Base-by-base conservation (phyloP, 116 monocot genomes). In the Phalaenopsis hybrid region DNA sequence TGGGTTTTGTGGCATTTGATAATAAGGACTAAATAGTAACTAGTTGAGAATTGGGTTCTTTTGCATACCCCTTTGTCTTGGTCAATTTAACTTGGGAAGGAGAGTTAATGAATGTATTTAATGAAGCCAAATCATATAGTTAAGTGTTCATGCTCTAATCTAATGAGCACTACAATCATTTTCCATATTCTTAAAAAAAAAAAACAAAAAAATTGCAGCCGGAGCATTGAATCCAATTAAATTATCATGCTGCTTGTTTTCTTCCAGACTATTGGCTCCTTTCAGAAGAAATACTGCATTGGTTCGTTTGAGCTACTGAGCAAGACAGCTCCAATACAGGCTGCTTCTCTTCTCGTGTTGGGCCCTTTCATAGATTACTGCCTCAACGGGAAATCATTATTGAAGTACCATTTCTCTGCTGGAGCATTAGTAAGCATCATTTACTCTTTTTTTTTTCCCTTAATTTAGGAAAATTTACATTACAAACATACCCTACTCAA, bases 261-360 rank as follows among this genome's bases (percentile, higher is more conserved):
- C 13, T 84, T 81, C 11, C 90, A 96, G 96, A 96, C 96, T 21
- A 96, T 96, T 82, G 96, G 96, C 16, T 96, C 96, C 37, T 96
- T 96, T 51, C 96, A 96, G 85, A 96, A 90, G 65, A 96, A 96
- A 78, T 94, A 96, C 84, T 90, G 81, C 78, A 92, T 96, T 76
- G 90, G 92, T 76, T 93, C 96, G 33, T 96, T 96, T 81, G 96
- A 96, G 86, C 96, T 96, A n/a, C 89, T 96, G 59, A 96, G 94
- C 87, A 93, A 94, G 83, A 96, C 96, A 33, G 96, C 96, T 55
- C 96, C 96, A 8, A 92, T 96, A 49, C 96, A 96, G 80, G 92
- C 96, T 0, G 83, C 81, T 12, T 96, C 96, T 70, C 96, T 93
- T 86, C 83, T 94, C 55, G 21, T 90, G 20, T 87, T 96, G 74